These are phyloP conservation scores for Gamarada debralockiae DNA, from an alignment of 495 filamentous ascomycete genomes.

Conservation along the genomic window DNA sequence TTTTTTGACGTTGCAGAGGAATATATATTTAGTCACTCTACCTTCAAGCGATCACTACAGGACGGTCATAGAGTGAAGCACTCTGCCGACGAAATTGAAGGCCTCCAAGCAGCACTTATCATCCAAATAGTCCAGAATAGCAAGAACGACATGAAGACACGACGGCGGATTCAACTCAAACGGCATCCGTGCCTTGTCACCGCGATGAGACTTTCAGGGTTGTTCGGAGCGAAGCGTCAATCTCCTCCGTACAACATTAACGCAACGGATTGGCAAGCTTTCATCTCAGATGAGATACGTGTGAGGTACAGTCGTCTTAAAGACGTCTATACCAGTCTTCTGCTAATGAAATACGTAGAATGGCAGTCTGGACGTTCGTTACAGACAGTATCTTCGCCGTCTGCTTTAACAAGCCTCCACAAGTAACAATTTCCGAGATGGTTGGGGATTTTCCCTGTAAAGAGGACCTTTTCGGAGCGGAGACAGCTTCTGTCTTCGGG, in stretches of 20 bases:
- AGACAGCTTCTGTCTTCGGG: conserved; percentile 29
- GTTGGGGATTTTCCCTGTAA: conserved; percentile 36
- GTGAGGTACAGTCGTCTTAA: conserved; percentile 25
- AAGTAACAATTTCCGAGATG: conserved; percentile 36
- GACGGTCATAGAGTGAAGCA: conserved; percentile 25
- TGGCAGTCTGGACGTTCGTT: background rate
- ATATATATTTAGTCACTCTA: conserved; percentile 28
- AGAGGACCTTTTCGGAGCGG: conserved; percentile 35
- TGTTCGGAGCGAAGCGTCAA: background rate
- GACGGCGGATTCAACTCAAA: conserved; percentile 35
- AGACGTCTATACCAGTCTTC: conserved; percentile 28
- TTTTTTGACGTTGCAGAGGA: conserved; percentile 38
- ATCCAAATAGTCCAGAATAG: conserved; percentile 40
- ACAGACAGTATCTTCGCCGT: conserved; percentile 37
- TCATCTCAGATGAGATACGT: conserved; percentile 34
- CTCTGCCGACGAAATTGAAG: conserved; percentile 27
- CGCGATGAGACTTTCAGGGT: conserved; percentile 22
- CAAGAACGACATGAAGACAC: conserved; percentile 30
- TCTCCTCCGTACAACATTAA: background rate
- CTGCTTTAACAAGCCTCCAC: conserved; percentile 36
- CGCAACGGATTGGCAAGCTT: conserved; percentile 25
- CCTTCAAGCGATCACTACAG: background rate
- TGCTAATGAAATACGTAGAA: background rate
- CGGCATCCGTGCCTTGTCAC: conserved; percentile 37
- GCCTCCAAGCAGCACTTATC: conserved; percentile 35